A percentile compares a stretch with the other conserved stretches of the same genome.
Evolutionary conservation across 2,329 filamentous ascomycete species (phyloP).

Genomic region (Cladosporium sp.): DNA sequence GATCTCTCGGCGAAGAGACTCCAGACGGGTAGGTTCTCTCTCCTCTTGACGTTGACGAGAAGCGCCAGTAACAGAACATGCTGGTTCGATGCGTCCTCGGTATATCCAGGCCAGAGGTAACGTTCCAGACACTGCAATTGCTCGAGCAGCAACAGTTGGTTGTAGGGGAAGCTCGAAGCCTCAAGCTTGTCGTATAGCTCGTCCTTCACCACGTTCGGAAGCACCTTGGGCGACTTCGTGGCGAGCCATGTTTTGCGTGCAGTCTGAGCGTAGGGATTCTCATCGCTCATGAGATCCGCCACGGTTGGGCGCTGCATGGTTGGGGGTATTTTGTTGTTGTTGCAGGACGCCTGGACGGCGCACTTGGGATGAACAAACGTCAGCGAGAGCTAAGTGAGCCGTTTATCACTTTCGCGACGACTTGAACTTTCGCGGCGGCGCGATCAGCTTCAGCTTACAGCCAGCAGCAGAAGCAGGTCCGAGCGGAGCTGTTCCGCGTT

Average conservation of each 20-base stretch:
- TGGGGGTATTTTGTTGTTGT: not conserved
- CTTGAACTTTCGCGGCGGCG: conserved; percentile 1
- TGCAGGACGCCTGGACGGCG: conserved; percentile 1
- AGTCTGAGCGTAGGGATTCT: conserved; percentile 61
- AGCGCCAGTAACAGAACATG: conserved; percentile 84
- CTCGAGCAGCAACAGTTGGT: conserved; percentile 76
- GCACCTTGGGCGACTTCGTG: conserved; percentile 61
- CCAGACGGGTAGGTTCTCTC: conserved; percentile 86
- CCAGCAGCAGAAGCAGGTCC: no score
- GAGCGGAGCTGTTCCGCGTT: not conserved
- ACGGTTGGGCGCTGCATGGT: conserved; percentile 54
- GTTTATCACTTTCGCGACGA: not conserved
- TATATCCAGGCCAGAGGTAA: conserved; percentile 93
- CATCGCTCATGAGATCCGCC: conserved; percentile 61
- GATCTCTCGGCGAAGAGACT: conserved; percentile 71
- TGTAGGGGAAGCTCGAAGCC: conserved; percentile 70
- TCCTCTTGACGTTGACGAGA: conserved; percentile 80
- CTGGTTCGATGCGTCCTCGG: conserved; percentile 73
- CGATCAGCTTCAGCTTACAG: no score
- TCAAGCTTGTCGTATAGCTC: conserved; percentile 87
- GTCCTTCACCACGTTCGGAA: conserved; percentile 73
- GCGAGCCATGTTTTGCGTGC: conserved; percentile 84
- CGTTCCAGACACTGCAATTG: conserved; percentile 87
- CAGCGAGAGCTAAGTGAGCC: not conserved
- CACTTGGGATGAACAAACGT: conserved; percentile 5